Evolutionary conservation across 2,329 filamentous ascomycete genomes (phyloP), one percentile per base, ranked within the genome.

Genomic region (Alternaria atra): DNA sequence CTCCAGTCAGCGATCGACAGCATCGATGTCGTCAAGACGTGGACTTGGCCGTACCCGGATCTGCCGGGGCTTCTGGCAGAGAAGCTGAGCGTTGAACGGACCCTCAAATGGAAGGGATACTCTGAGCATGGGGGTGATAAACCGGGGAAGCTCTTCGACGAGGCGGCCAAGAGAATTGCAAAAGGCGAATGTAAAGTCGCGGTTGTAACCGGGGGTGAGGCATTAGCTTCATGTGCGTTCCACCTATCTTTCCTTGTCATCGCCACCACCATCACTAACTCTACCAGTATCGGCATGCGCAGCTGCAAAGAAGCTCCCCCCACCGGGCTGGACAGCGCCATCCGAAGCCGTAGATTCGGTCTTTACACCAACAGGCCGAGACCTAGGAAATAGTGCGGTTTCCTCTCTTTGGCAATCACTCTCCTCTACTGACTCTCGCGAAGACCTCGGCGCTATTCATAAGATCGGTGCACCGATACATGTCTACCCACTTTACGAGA

Each of bases 401-500:
- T 64, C 66, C 37, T 60, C 64, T 44, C 58, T 72, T 52, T 60
- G 52, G 58, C 50, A 61, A 29, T 9, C 30, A 29, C 53, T 65
- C 7, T 65, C 64, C 10, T 25, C n/a, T 48, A 61, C 68, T 71
- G 52, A 70, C 63, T 25, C 40, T 27, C 0, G 48, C 7, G 39
- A 60, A 89, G 86, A 85, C 67, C 70, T 87, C 12, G 88, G 86
- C 1, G 82, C 84, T 2, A 78, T 79, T 2, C 88, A 91, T 67
- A 80, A 80, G 2, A 84, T 91, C 10, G 88, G 88, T 0, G 81
- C 86, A 0, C 88, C 89, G 0, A 88, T 90, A 10, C 89, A 91
- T 32, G 80, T 91, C 0, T 91, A 91, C 67, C 88, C 89, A 0
- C 70, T 91, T 0, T 91, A 89, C 67, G 89, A 91, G 65, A 90